phyloP scores from a whole-genome alignment of 2,329 filamentous ascomycete species.

The Escovopsis sp. region DNA sequence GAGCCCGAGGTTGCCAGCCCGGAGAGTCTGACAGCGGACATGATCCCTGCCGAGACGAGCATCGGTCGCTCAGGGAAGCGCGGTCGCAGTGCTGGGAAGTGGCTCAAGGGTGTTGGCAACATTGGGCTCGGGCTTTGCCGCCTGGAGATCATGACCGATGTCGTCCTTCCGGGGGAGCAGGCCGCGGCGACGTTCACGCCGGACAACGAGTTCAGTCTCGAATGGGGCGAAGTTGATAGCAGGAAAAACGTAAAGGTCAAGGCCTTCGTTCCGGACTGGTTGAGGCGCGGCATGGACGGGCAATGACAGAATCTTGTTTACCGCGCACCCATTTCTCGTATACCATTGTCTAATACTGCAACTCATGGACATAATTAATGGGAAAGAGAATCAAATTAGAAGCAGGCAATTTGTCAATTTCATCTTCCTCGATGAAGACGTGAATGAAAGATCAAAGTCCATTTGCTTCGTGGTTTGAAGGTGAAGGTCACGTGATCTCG shows the following conservation, averaged over 20 bases:
- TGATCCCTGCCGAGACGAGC: slow-evolving; percentile 29
- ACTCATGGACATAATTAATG: background rate
- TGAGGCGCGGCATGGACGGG: slow-evolving; percentile 28
- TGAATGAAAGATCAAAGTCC: too few species aligned
- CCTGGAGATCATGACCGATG: slow-evolving; percentile 78
- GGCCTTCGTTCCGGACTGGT: slow-evolving; percentile 76
- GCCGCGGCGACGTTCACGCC: slow-evolving; percentile 47
- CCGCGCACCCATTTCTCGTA: too few species aligned
- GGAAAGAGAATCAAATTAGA: background rate
- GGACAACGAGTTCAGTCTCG: slow-evolving; percentile 46
- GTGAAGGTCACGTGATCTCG: too few species aligned
- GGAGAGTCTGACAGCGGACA: slow-evolving; percentile 17
- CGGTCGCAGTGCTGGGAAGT: slow-evolving; percentile 66
- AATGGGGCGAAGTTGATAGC: slow-evolving; percentile 30
- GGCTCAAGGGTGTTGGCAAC: slow-evolving; percentile 66
- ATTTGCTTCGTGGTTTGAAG: background rate
- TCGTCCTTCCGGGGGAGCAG: slow-evolving; percentile 54
- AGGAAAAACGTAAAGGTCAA: slow-evolving; percentile 40
- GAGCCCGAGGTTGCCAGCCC: slow-evolving; percentile 16
- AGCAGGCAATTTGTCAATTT: too few species aligned
- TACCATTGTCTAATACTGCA: background rate
- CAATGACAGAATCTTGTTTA: slow-evolving; percentile 4
- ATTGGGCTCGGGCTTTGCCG: slow-evolving; percentile 77
- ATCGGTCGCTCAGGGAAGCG: slow-evolving; percentile 38
- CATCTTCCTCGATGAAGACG: background rate